Evolutionary conservation across 345 rosid species (phyloP).

Genomic region (Lepidium sativum): DNA sequence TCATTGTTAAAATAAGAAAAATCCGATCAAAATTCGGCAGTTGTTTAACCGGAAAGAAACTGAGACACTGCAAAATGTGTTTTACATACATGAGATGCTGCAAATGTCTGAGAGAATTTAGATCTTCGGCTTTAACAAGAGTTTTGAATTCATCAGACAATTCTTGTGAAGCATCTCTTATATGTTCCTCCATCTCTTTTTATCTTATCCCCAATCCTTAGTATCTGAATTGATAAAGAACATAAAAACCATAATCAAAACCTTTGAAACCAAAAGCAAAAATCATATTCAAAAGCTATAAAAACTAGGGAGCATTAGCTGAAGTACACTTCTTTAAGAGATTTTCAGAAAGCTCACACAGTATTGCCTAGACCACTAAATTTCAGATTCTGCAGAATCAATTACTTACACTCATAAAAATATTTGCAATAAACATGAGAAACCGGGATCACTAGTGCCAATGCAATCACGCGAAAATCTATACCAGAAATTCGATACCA

Average conservation of each 20-base stretch:
- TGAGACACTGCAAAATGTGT: background rate
- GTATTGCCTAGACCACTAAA: slow-evolving; percentile 28
- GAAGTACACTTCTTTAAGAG: slow-evolving; percentile 40
- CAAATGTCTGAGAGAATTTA: slow-evolving; percentile 58
- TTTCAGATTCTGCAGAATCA: background rate
- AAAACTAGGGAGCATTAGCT: slow-evolving; percentile 18
- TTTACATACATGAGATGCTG: slow-evolving; percentile 64
- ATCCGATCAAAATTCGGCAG: background rate
- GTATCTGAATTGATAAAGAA: background rate
- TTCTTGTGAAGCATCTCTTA: slow-evolving; percentile 57
- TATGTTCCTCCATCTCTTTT: slow-evolving; percentile 31
- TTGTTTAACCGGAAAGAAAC: background rate
- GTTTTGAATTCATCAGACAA: slow-evolving; percentile 66
- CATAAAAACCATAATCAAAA: background rate
- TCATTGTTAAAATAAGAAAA: background rate
- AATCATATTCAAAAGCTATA: no score
- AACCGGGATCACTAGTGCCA: no score
- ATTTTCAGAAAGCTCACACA: slow-evolving; percentile 46
- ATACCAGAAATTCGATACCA: no score
- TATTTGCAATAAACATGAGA: no score
- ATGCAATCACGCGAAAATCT: no score
- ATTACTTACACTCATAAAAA: background rate
- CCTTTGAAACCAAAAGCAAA: no score
- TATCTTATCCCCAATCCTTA: background rate
- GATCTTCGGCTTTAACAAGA: slow-evolving; percentile 46